Evolutionary conservation across 106 monocot genomes (phyloP).

Genomic region (Gastrodia elata): DNA sequence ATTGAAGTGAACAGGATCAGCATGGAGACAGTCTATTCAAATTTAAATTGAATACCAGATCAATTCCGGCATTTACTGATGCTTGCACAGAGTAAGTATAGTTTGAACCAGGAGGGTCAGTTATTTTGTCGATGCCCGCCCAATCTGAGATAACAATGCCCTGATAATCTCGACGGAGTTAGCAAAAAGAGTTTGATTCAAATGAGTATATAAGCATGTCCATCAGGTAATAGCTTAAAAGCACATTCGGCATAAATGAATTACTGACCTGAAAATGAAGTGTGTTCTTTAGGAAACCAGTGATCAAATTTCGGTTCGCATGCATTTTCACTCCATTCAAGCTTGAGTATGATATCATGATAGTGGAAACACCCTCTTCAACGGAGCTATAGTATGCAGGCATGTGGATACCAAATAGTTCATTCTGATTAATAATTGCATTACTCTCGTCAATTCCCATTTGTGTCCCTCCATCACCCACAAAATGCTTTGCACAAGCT

Average conservation of each 20-base stretch:
- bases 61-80: conserved; percentile 61
- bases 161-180: conserved; percentile 21
- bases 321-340: conserved; percentile 86
- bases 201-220: not conserved
- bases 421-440: conserved; percentile 28
- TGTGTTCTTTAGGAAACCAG: conserved; percentile 47
- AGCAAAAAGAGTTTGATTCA: not conserved
- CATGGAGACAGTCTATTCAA: no score
- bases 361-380: conserved; percentile 54
- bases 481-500: conserved; percentile 72
- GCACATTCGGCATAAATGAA: not conserved
- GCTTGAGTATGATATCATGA: conserved; percentile 71
- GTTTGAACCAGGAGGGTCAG: conserved; percentile 47
- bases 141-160: conserved; percentile 87
- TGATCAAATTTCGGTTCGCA: conserved; percentile 41
- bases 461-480: conserved; percentile 67
- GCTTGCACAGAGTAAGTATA: conserved; percentile 72
- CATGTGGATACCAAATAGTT: conserved; percentile 56
- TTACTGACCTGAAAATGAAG: conserved; percentile 44
- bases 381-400: conserved; percentile 46
- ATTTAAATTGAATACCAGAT: no score
- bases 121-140: conserved; percentile 82
- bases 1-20: not conserved
- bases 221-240: no score
- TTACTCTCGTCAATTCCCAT: conserved; percentile 70